Base-by-base conservation (phyloP, 371 early-diverging fungal genomes). In the Mortierella sp. region DNA sequence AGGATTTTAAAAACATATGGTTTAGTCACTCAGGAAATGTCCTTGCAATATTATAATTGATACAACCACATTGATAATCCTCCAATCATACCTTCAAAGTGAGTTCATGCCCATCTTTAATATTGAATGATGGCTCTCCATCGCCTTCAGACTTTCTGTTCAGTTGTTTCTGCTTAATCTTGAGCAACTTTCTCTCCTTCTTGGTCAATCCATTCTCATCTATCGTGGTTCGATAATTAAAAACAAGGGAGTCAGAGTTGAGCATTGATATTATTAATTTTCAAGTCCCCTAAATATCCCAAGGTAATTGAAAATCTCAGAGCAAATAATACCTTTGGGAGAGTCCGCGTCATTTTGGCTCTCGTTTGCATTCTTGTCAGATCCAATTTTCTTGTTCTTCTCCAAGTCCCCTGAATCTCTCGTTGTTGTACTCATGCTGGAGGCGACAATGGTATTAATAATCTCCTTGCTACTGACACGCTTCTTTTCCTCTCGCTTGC, bases 91-190 rank as follows among this genome's bases (percentile, higher is more conserved):
- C 69, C 70, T 69, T 61, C 26, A 78, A 49, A 2, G 72, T 68
- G 9, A 76, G 70, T 8, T 72, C 78, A 32, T 78, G 73, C 4
- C 69, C 66, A 35, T 65, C 53, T n/a, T 72, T 64, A 29, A 78
- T 43, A 1, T 23, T 34, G 28, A 78, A 64, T 5, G 66, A 42
- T 0, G 78, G 78, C 8, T 65, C 69, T 17, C 72, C 72, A 56
- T 78, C 64, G 17, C 72, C 68, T 61, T 68, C 68, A 15, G 42
- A 64, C 51, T 64, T 72, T 58, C 68, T 78, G 56, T 65, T 61
- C 13, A 72, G 55, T 15, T 65, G 78, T 23, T 53, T 67, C 43
- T 68, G 37, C 43, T 72, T 68, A 31, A 65, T 72, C 66, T 78
- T 78, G 37, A 72, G 66, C 35, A 64, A 29, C 34, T 65, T 68